A percentile compares a stretch with the other conserved stretches of the same genome.
Evolutionary conservation across 805 yeast genomes (phyloP).

Genomic region (Starmerella gropengiesseri): DNA sequence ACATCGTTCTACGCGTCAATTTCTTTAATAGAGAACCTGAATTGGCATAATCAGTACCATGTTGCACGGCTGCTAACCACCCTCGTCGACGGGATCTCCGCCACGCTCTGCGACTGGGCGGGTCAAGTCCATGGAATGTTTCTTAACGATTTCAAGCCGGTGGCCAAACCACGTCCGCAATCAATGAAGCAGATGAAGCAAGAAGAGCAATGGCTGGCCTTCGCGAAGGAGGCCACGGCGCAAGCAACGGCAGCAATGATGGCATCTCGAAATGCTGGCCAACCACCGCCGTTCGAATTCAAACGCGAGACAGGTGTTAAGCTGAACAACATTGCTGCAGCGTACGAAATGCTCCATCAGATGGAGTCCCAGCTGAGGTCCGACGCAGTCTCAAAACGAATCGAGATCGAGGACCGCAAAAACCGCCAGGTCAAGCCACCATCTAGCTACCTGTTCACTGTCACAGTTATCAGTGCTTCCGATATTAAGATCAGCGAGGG

Average conservation of each 20-base stretch:
- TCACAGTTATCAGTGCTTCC: slow-evolving; percentile 54
- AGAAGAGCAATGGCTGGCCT: slow-evolving; percentile 31
- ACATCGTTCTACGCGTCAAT: slow-evolving; percentile 49
- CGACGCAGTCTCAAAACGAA: slow-evolving; percentile 36
- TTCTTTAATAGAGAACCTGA: slow-evolving; percentile 44
- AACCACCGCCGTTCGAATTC: slow-evolving; percentile 45
- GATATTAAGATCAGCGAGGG: slow-evolving; percentile 31
- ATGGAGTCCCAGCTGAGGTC: slow-evolving; percentile 42
- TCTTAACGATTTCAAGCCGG: slow-evolving; percentile 12
- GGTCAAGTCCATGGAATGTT: slow-evolving; percentile 23
- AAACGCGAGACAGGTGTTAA: slow-evolving; percentile 57
- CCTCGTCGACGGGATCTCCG: slow-evolving; percentile 52
- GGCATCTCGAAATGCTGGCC: slow-evolving; percentile 11
- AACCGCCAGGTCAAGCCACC: not conserved
- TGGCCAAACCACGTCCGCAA: not conserved
- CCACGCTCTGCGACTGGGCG: slow-evolving; percentile 46
- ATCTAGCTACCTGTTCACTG: slow-evolving; percentile 39
- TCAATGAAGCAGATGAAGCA: slow-evolving; percentile 6
- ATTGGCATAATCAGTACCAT: slow-evolving; percentile 59
- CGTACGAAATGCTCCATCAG: slow-evolving; percentile 22
- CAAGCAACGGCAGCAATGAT: slow-evolving; percentile 21
- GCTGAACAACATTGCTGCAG: slow-evolving; percentile 48
- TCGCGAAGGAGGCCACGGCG: slow-evolving; percentile 30
- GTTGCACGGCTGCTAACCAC: slow-evolving; percentile 50
- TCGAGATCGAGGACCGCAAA: slow-evolving; percentile 24